These are phyloP conservation scores for Trichoderma citrinoviride DNA, from an alignment of 2,329 filamentous ascomycete species.

Conservation along the genomic window DNA sequence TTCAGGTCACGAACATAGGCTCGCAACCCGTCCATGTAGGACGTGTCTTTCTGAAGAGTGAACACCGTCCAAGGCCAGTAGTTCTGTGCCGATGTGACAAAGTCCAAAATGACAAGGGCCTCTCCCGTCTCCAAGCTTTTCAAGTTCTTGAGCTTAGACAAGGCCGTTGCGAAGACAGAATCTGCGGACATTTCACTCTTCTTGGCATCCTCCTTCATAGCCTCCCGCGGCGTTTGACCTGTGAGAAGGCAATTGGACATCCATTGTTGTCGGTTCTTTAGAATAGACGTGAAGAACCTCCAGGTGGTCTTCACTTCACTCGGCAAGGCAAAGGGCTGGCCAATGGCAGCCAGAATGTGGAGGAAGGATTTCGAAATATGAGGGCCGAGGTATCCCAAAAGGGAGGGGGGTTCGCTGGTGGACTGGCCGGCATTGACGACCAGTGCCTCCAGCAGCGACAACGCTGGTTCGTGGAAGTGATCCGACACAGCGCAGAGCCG, in stretches of 20 bases:
- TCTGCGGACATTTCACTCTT: conserved; percentile 49
- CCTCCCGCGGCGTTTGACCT: conserved; percentile 77
- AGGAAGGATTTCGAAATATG: conserved; percentile 83
- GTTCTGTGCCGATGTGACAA: conserved; percentile 84
- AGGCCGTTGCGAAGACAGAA: conserved; percentile 71
- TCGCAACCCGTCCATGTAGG: conserved; percentile 70
- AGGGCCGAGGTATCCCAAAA: conserved; percentile 85
- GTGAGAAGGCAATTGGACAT: conserved; percentile 91
- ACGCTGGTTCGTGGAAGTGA: conserved; percentile 61
- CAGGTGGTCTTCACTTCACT: conserved; percentile 69
- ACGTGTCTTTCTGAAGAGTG: conserved; percentile 68
- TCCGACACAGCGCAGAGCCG: conserved; percentile 71
- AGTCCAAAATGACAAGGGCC: conserved; percentile 75
- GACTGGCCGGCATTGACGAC: conserved; percentile 66
- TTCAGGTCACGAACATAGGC: conserved; percentile 63
- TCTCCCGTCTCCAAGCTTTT: conserved; percentile 62
- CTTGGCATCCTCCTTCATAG: conserved; percentile 57
- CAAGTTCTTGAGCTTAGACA: conserved; percentile 67
- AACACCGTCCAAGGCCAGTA: conserved; percentile 95
- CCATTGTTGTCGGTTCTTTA: conserved; percentile 92
- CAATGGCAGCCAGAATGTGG: conserved; percentile 70
- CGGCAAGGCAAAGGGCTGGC: conserved; percentile 68
- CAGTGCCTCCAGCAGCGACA: conserved; percentile 69
- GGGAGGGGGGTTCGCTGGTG: conserved; percentile 77
- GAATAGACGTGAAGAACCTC: conserved; percentile 80